Base-by-base conservation (phyloP, 345 rosid genomes). In the Cardamine chenopodiifolia region DNA sequence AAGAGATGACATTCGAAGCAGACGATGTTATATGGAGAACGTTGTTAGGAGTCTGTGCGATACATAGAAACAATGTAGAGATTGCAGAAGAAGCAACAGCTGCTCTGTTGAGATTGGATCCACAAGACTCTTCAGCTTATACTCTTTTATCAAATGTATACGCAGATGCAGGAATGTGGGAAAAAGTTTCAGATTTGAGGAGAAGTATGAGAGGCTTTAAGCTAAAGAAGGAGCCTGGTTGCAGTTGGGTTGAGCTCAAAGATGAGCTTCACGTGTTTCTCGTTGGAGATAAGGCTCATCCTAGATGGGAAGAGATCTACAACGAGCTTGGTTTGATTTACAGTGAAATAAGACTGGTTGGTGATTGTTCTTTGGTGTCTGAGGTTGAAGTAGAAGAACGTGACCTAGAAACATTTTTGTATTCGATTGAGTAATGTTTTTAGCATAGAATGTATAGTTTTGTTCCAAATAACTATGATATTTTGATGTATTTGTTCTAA, bases 131-230 rank as follows among this genome's bases (percentile, higher is more conserved):
- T 50, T 86, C 99, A 14, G 82, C 93, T 56, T 92, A 86, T 72
- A 80, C 91, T 54, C 93, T 95, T 73, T 66, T 95, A 7, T 89
- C 96, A 18, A 95, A 92, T 65, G 85, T 92, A 23, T 95, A 90
- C 65, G 92, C 97, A n/a, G 82, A 87, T 71, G 90, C 93, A 53
- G 87, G 91, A 65, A 82, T 90, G 97, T 95, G 99, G 99, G 85
- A 76, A 40, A 86, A 87, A 68, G 97, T 87, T 34, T 86, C 89
- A 1, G 81, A 85, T 31, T 66, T 80, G 81, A 84, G 99, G 82
- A 89, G 80, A 71, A 81, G 76, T 31, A 90, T 95, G 90, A 87
- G 83, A 82, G 44, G 83, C 60, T 80, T 77, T 14, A 88, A 81
- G 79, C 82, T 90, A 39, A 91, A 84, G 80, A 94, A 94, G 82